Evolutionary conservation across 257 asterid genomes (phyloP).

Genomic region (Capsicum chinense): DNA sequence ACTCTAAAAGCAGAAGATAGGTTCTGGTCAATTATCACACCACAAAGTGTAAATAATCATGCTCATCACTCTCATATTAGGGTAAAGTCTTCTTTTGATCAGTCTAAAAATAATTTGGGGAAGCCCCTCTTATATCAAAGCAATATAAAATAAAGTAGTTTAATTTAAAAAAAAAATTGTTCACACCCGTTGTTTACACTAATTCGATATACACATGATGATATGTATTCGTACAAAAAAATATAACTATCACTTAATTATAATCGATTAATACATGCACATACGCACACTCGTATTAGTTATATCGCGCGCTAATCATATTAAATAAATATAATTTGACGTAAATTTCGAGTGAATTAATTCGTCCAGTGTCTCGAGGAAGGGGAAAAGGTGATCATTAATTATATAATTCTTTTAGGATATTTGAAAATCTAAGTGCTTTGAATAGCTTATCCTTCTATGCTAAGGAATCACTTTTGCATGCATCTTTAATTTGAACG

Average conservation of each 20-base stretch:
- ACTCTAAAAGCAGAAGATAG: background rate
- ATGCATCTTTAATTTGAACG: slow-evolving; percentile 11
- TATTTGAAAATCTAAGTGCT: background rate
- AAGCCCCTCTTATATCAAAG: background rate
- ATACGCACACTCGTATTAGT: background rate
- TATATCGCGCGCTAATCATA: rapidly evolving
- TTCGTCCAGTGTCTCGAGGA: background rate
- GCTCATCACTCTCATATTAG: background rate
- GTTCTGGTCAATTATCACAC: background rate
- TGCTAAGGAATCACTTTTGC: slow-evolving; percentile 31
- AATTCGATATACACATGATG: rapidly evolving
- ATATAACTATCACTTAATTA: rapidly evolving
- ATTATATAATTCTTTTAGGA: background rate
- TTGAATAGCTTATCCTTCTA: slow-evolving; percentile 24
- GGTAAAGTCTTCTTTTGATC: background rate
- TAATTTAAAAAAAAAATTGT: background rate
- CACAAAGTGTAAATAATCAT: background rate
- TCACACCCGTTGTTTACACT: background rate
- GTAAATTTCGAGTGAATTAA: background rate
- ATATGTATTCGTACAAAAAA: background rate
- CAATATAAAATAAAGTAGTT: background rate
- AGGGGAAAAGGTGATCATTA: background rate
- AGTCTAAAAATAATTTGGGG: background rate
- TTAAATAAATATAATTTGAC: background rate
- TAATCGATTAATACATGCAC: background rate